Percentiles rank a stretch among this genome's conserved stretches.
phyloP scores from a whole-genome alignment of 2,329 filamentous ascomycete species.

The Phialophora chinensis region DNA sequence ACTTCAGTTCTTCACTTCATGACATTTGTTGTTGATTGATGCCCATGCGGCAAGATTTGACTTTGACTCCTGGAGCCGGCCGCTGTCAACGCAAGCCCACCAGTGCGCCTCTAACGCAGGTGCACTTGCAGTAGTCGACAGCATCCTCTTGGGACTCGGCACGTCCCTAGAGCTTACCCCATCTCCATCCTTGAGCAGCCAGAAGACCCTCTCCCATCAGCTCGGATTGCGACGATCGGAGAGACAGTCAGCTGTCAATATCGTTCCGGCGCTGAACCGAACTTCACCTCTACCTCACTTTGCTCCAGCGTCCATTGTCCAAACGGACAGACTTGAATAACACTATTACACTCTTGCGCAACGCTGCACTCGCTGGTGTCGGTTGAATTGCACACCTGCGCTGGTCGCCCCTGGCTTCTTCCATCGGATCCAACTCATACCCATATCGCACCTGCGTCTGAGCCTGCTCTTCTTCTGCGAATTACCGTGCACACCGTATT shows the following conservation, averaged over 20 bases:
- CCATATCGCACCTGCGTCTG: conserved; percentile 3
- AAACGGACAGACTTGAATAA: background rate
- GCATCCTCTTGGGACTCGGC: conserved; percentile 9
- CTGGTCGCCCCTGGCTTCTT: conserved; percentile 30
- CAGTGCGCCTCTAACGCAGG: conserved; percentile 23
- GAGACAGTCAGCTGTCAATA: background rate
- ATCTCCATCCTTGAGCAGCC: conserved; percentile 4
- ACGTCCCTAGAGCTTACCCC: conserved; percentile 15
- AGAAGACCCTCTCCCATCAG: background rate
- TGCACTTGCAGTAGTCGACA: conserved; percentile 19
- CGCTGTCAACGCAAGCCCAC: conserved; percentile 7
- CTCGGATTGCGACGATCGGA: conserved; percentile 3
- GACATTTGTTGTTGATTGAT: background rate
- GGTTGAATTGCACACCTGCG: conserved; percentile 19
- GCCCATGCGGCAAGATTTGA: conserved; percentile 4
- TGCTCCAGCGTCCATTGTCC: background rate
- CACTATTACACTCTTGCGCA: background rate
- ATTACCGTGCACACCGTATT: conserved; percentile 18
- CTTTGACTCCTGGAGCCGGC: background rate
- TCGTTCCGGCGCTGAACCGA: background rate
- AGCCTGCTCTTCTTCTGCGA: conserved; percentile 9
- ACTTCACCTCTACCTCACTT: conserved; percentile 4
- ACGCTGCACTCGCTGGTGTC: background rate
- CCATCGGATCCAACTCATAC: conserved; percentile 6
- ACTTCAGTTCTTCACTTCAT: conserved; percentile 5